A percentile compares a stretch with the other conserved stretches of the same genome.
phyloP scores from a whole-genome alignment of 139 green algal genomes.

The Coccomyxa sp. region DNA sequence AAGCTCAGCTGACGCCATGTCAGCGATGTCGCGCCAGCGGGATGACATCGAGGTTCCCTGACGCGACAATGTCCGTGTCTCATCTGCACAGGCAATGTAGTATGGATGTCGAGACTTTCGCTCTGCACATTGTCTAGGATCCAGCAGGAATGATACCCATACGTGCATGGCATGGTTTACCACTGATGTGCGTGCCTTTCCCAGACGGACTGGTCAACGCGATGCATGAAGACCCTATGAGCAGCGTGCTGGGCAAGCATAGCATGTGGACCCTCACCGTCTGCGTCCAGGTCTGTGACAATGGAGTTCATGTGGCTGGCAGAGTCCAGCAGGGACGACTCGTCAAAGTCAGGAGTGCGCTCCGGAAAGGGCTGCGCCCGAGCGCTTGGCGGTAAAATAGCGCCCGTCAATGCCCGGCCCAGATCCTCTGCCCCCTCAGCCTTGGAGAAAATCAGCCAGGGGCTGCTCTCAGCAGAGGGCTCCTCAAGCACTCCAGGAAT shows the following conservation, averaged over 20 bases:
- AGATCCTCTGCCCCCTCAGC: background rate
- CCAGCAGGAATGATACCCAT: too few relatives aligned
- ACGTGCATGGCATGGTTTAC: too few relatives aligned
- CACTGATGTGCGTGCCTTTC: too few relatives aligned
- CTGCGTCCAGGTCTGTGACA: too few relatives aligned
- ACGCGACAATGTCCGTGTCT: background rate
- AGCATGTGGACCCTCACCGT: too few relatives aligned
- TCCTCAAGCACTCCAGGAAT: background rate
- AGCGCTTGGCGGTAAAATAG: too few relatives aligned
- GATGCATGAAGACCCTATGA: too few relatives aligned
- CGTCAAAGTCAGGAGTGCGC: too few relatives aligned
- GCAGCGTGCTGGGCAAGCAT: too few relatives aligned
- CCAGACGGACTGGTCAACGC: too few relatives aligned
- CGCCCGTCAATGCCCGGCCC: background rate
- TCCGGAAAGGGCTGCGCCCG: background rate
- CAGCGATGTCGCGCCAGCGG: background rate
- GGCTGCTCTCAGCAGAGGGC: background rate
- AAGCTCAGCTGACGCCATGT: background rate
- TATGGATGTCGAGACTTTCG: background rate
- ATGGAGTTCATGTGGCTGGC: too few relatives aligned
- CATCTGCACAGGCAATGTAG: background rate
- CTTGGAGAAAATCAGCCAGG: background rate
- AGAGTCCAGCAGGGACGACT: too few relatives aligned
- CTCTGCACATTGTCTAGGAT: background rate
- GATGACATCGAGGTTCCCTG: background rate